Conservation (phyloP, 768 basidiomycete species). For the Lactarius sp. region DNA sequence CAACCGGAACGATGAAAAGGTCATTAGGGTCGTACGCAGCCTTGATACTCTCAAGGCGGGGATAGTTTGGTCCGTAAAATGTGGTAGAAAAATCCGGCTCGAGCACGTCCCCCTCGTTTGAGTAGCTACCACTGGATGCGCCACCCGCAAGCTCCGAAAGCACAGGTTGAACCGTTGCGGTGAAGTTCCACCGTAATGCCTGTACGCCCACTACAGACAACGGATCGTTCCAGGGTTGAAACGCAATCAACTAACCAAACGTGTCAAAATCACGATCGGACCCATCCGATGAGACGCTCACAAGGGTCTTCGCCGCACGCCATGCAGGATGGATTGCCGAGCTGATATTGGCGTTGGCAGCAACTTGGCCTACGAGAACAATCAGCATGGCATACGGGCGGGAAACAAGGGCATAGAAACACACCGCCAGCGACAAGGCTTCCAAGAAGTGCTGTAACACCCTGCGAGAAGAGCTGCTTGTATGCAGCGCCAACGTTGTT, state of each 20-base stretch:
- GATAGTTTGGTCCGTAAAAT: slow-evolving; percentile 36
- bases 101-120: slow-evolving; percentile 35
- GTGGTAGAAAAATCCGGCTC: slow-evolving; percentile 34
- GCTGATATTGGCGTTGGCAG: slow-evolving; percentile 33
- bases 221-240: background rate
- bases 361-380: slow-evolving; percentile 31
- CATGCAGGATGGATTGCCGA: slow-evolving; percentile 36
- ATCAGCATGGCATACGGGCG: background rate
- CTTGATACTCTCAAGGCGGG: slow-evolving; percentile 32
- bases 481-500: slow-evolving; percentile 17
- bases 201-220: slow-evolving; percentile 21
- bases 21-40: slow-evolving; percentile 33
- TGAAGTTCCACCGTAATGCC: slow-evolving; percentile 27
- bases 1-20: slow-evolving; percentile 33
- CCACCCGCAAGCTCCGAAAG: slow-evolving; percentile 30
- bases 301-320: slow-evolving; percentile 38
- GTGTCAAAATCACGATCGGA: background rate
- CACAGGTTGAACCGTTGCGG: slow-evolving; percentile 30
- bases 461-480: slow-evolving; percentile 13
- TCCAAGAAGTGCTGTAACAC: slow-evolving; percentile 2
- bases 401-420: background rate
- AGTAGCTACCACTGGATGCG: slow-evolving; percentile 32
- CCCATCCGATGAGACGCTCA: slow-evolving; percentile 20
- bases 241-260: slow-evolving; percentile 3
- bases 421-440: slow-evolving; percentile 16